These are phyloP conservation scores for Zelonia costaricensis DNA, from an alignment of 208 protist genomes.

Conservation along the genomic window DNA sequence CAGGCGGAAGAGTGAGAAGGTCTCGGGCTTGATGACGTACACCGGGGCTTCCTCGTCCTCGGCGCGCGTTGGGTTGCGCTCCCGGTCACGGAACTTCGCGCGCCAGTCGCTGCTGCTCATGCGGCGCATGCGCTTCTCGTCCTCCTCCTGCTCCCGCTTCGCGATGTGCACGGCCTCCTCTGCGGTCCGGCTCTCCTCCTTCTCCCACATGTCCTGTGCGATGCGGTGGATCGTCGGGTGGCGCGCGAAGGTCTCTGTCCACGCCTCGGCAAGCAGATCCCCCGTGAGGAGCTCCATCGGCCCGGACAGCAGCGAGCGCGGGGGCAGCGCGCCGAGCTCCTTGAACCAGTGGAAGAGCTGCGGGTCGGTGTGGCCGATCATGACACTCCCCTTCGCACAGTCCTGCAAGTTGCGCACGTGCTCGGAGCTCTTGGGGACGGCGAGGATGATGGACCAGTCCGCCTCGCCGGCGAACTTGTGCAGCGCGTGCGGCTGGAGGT, in stretches of 20 bases:
- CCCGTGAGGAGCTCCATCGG: conserved; percentile 66
- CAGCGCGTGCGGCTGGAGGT: conserved; percentile 83
- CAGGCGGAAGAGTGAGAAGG: conserved; percentile 76
- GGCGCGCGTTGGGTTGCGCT: conserved; percentile 76
- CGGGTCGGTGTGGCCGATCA: conserved; percentile 88
- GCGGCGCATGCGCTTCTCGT: conserved; percentile 87
- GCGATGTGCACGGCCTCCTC: conserved; percentile 72
- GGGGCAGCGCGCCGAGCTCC: conserved; percentile 79
- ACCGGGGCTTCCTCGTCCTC: conserved; percentile 84
- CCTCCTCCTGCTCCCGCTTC: conserved; percentile 75
- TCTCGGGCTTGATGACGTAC: conserved; percentile 86
- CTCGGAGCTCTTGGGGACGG: conserved; percentile 74
- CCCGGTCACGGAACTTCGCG: conserved; percentile 77
- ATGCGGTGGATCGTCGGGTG: conserved; percentile 82
- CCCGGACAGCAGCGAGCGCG: conserved; percentile 74
- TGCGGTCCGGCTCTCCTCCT: conserved; percentile 64
- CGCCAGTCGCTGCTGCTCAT: conserved; percentile 91
- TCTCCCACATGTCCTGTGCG: conserved; percentile 87
- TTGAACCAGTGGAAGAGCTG: conserved; percentile 92
- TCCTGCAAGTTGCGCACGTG: conserved; percentile 77
- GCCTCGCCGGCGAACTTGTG: conserved; percentile 74
- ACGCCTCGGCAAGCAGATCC: conserved; percentile 76
- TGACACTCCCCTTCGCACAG: conserved; percentile 66
- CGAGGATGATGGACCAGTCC: conserved; percentile 67
- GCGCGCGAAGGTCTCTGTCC: conserved; percentile 65